Conservation (phyloP, 768 basidiomycete species). For the Butyriboletus loyo region DNA sequence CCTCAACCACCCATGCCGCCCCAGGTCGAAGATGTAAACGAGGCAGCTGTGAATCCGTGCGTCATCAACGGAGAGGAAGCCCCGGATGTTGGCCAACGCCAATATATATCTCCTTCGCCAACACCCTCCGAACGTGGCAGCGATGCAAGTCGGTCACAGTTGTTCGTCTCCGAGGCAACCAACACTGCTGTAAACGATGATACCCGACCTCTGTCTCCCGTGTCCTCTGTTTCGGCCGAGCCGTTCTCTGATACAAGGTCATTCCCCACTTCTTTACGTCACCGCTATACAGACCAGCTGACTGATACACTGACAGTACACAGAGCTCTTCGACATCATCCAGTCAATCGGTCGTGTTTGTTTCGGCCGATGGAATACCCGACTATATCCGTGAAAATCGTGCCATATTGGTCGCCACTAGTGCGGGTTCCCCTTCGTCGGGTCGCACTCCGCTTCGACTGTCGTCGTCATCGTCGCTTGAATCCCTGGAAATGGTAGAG, state of each 20-base stretch:
- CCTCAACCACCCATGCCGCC: not conserved
- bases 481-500: slow-evolving; percentile 11
- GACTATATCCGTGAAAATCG: slow-evolving; percentile 31
- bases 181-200: not conserved
- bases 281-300: not conserved
- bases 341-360: slow-evolving; percentile 26
- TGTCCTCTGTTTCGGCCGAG: slow-evolving; percentile 10
- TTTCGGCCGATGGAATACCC: slow-evolving; percentile 30
- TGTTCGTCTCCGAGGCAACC: not conserved
- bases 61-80: not conserved
- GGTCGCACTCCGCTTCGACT: slow-evolving; percentile 14
- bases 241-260: slow-evolving; percentile 19
- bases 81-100: not conserved
- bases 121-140: slow-evolving; percentile 31
- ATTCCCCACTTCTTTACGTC: not conserved
- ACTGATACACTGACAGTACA: slow-evolving; percentile 4
- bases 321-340: slow-evolving; percentile 11
- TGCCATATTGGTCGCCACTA: slow-evolving; percentile 31
- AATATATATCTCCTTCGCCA: slow-evolving; percentile 18
- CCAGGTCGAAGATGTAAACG: not conserved
- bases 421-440: slow-evolving; percentile 23
- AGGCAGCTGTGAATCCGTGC: not conserved
- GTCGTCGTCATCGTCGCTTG: slow-evolving; percentile 24
- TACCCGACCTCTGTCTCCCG: slow-evolving; percentile 9
- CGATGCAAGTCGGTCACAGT: not conserved